Percentiles rank a stretch among this genome's conserved stretches.
phyloP scores from a whole-genome alignment of 139 green algal species.

The Nannochloris sp. region DNA sequence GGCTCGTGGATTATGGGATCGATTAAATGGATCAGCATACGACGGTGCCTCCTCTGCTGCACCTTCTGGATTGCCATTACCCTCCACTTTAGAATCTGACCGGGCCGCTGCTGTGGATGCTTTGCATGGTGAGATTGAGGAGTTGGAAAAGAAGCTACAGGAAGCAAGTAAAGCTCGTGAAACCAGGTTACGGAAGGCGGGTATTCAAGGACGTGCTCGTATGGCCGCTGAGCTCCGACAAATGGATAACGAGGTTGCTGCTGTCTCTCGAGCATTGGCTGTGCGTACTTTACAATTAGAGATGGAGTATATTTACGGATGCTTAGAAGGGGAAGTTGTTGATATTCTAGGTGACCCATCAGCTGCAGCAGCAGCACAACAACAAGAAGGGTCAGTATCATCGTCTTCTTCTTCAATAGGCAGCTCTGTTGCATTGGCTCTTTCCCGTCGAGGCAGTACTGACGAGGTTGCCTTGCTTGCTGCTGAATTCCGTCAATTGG shows the following conservation, averaged over 20 bases:
- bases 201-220: constrained; percentile 39
- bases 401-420: neutral
- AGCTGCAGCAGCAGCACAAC: neutral
- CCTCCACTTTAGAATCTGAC: constrained; percentile 27
- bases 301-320: constrained; percentile 79
- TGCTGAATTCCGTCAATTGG: constrained; percentile 80
- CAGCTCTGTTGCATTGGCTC: constrained; percentile 13
- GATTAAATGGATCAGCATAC: constrained; percentile 53
- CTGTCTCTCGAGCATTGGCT: constrained; percentile 24
- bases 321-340: constrained; percentile 83
- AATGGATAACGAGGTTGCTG: constrained; percentile 69
- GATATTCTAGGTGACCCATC: constrained; percentile 42
- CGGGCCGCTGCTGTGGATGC: constrained; percentile 26
- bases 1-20: constrained; percentile 62
- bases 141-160: constrained; percentile 70
- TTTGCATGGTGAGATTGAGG: constrained; percentile 56
- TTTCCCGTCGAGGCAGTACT: constrained; percentile 39
- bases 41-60: constrained; percentile 5
- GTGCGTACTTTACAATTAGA: constrained; percentile 80
- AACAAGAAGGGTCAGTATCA: neutral
- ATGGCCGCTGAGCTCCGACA: constrained; percentile 65
- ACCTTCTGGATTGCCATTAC: constrained; percentile 45
- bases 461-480: constrained; percentile 80
- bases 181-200: constrained; percentile 58
- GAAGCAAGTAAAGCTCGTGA: constrained; percentile 80